These are phyloP conservation scores for Micractinium conductrix DNA, from an alignment of 139 green algal genomes.

Conservation along the genomic window DNA sequence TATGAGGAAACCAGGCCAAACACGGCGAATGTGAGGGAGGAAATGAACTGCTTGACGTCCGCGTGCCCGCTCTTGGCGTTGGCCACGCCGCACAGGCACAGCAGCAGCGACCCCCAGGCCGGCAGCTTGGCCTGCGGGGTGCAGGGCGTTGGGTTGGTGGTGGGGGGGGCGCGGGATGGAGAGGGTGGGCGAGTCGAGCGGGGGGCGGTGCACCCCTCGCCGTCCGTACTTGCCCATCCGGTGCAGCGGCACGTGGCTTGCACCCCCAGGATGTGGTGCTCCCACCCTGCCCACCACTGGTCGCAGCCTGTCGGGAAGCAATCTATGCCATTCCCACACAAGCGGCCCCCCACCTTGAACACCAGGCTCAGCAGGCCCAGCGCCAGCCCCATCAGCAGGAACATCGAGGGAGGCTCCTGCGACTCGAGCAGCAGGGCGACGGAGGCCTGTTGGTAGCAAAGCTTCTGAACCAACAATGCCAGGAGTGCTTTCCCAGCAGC, in stretches of 20 bases:
- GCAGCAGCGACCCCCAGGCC: constrained; percentile 22
- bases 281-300: too few species aligned
- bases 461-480: too few species aligned
- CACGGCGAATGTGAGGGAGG: constrained; percentile 16
- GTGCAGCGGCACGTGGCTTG: too few species aligned
- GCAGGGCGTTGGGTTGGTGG: neutral
- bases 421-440: too few species aligned
- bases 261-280: too few species aligned
- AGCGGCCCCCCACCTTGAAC: constrained; percentile 33
- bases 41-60: constrained; percentile 20
- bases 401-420: constrained; percentile 16
- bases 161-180: neutral
- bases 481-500: too few species aligned
- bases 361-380: constrained; percentile 19
- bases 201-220: too few species aligned
- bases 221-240: too few species aligned
- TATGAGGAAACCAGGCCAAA: constrained; percentile 27
- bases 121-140: constrained; percentile 16
- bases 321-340: too few species aligned
- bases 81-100: constrained; percentile 14
- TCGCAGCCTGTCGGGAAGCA: too few species aligned
- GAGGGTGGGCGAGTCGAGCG: neutral
- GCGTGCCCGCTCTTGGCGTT: constrained; percentile 14
- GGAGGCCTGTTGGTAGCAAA: too few species aligned
- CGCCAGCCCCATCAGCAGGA: constrained; percentile 19